phyloP scores from a whole-genome alignment of 1,284 basidiomycete species.

The Fomitopsis pinicola region DNA sequence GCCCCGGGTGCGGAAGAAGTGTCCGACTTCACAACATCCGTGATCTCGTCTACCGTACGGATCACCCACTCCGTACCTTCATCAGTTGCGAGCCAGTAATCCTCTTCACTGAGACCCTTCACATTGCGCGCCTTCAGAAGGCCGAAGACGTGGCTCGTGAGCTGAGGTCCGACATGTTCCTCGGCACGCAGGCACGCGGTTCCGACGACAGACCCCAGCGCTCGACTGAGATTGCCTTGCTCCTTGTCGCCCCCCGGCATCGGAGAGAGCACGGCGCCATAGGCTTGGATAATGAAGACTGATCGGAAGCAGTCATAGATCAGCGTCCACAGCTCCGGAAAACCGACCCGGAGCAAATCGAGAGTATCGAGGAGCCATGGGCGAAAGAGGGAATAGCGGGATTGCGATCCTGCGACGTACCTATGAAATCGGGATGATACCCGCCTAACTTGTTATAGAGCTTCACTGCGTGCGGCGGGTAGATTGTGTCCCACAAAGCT shows the following conservation, averaged over 20 bases:
- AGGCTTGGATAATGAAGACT: conserved; percentile 91
- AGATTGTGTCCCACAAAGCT: conserved; percentile 87
- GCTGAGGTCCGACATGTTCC: conserved; percentile 85
- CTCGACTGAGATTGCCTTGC: conserved; percentile 83
- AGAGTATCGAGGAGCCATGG: conserved; percentile 4
- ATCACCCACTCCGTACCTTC: conserved; percentile 93
- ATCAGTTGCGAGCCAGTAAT: conserved; percentile 84
- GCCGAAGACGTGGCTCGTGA: conserved; percentile 91
- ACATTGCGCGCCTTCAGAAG: conserved; percentile 78
- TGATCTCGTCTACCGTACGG: conserved; percentile 78
- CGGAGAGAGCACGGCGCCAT: conserved; percentile 84
- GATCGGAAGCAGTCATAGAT: conserved; percentile 13
- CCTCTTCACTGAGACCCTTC: conserved; percentile 63
- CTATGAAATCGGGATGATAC: conserved; percentile 84
- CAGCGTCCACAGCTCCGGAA: conserved; percentile 10
- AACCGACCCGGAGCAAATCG: conserved; percentile 3
- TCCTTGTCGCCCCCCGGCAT: conserved; percentile 51
- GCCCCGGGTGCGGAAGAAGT: conserved; percentile 38
- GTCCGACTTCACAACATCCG: conserved; percentile 62
- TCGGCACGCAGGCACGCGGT: conserved; percentile 90
- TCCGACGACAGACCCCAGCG: conserved; percentile 85
- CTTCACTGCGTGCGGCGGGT: conserved; percentile 86
- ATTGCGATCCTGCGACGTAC: conserved; percentile 43
- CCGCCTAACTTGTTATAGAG: conserved; percentile 84
- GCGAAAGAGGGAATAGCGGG: conserved; percentile 19